phyloP scores from a whole-genome alignment of 805 yeast genomes.

The Metschnikowia arizonensis region DNA sequence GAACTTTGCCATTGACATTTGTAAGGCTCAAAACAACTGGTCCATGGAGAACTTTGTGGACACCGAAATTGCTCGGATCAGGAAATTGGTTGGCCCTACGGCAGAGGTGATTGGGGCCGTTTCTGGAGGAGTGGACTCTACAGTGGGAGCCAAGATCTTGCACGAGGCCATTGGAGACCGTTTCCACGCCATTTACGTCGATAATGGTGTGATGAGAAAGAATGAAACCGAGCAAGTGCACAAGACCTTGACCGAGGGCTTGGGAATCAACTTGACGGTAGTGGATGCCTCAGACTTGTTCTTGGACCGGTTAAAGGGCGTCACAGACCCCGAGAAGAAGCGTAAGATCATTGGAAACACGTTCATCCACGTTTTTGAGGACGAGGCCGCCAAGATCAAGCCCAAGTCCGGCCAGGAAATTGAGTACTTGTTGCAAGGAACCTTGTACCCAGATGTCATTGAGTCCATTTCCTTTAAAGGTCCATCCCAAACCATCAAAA shows the following conservation, averaged over 20 bases:
- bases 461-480: slow-evolving; percentile 99
- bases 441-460: slow-evolving; percentile 96
- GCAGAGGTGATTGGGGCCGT: slow-evolving; percentile 99
- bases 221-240: slow-evolving; percentile 89
- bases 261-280: slow-evolving; percentile 91
- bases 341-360: slow-evolving; percentile 98
- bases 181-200: slow-evolving; percentile 97
- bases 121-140: slow-evolving; percentile 98
- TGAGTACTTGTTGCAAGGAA: slow-evolving; percentile 93
- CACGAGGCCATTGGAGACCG: slow-evolving; percentile 97
- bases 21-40: slow-evolving; percentile 89
- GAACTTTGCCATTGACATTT: slow-evolving; percentile 90
- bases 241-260: slow-evolving; percentile 84
- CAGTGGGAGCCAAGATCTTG: slow-evolving; percentile 98
- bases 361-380: slow-evolving; percentile 94
- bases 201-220: slow-evolving; percentile 94
- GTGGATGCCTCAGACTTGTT: slow-evolving; percentile 93
- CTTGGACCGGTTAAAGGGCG: slow-evolving; percentile 80
- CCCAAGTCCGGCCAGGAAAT: slow-evolving; percentile 87
- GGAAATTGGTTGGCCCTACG: slow-evolving; percentile 88
- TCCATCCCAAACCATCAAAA: slow-evolving; percentile 98
- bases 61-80: slow-evolving; percentile 91
- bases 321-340: slow-evolving; percentile 98
- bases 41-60: slow-evolving; percentile 97
- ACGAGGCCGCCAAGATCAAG: slow-evolving; percentile 86